Evolutionary conservation across 331 rosid species (phyloP), one percentile per base, ranked within the genome.

Genomic region (Quercus tomentella): DNA sequence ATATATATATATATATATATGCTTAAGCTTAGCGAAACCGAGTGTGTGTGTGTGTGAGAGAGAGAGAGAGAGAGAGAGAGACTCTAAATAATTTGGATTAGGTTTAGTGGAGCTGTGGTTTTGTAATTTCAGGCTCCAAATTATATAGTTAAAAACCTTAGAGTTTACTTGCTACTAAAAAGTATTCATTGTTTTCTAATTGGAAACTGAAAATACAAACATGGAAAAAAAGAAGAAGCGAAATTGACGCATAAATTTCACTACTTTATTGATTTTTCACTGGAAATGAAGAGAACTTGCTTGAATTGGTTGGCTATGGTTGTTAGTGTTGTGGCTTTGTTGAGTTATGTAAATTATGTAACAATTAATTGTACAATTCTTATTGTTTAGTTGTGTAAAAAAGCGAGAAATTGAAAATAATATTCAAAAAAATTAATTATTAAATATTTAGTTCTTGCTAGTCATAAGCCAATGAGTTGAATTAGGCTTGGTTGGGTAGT

Each of bases 231-330:
- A 12, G 1, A 73, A 72, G 9, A 15, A 30, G 58, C 17, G 9
- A 55, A 61, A 28, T 55, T 5, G 9, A 2, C 12, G 15, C 37
- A 51, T 63, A 26, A 37, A 62, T 37, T 21, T 30, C 25, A 9
- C 25, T 70, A 4, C n/a, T 21, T 70, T 37, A 18, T 3, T 69
- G 35, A 22, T 11, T 58, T 31, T 79, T 54, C 17, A 22, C 5
- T 65, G 72, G 70, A 76, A 82, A 58, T 72, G 70, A 5, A 4
- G 61, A 63, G 22, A 11, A 41, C 65, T 60, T 67, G 41, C 57
- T 66, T 61, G 37, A 70, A 56, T 81, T 82, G 69, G 52, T 86
- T 76, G 69, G 77, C 75, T 68, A 61, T 26, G 61, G 66, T 65
- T 56, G 28, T 25, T 75, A 63, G 22, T 75, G 71, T 20, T 62